phyloP scores from a whole-genome alignment of 805 yeast species.

The Starmerella gropengiesseri region DNA sequence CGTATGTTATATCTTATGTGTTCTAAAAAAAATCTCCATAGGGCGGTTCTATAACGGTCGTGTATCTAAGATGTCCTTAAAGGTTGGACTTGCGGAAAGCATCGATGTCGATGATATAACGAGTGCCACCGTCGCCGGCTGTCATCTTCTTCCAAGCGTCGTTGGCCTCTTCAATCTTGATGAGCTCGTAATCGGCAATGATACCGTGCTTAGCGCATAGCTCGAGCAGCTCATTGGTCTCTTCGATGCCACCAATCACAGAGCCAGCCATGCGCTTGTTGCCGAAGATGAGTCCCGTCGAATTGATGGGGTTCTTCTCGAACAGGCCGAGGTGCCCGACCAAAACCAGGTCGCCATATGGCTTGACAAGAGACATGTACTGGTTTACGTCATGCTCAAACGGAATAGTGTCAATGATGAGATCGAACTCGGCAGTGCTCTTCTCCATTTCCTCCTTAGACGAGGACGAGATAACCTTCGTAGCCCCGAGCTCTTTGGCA shows the following conservation, averaged over 20 bases:
- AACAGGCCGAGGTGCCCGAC: conserved; percentile 51
- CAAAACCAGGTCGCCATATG: conserved; percentile 47
- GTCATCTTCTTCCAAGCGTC: conserved; percentile 16
- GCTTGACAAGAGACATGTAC: conserved; percentile 43
- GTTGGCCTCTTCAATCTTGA: conserved; percentile 35
- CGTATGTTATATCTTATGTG: too few relatives aligned
- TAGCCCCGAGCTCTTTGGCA: conserved; percentile 46
- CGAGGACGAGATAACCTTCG: conserved; percentile 42
- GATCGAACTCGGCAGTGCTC: conserved; percentile 34
- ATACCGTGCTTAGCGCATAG: conserved; percentile 49
- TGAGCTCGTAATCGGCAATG: conserved; percentile 52
- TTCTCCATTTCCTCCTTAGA: conserved; percentile 32
- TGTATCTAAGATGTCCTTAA: too few relatives aligned
- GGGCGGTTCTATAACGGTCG: too few relatives aligned
- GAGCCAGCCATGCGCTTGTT: conserved; percentile 33
- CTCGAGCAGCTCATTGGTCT: conserved; percentile 54
- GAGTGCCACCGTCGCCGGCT: conserved; percentile 14
- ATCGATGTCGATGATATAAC: conserved; percentile 17
- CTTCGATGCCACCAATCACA: conserved; percentile 49
- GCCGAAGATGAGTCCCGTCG: conserved; percentile 40
- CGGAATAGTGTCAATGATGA: conserved; percentile 44
- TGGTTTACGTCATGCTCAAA: conserved; percentile 39
- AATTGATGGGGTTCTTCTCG: conserved; percentile 35
- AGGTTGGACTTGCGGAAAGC: conserved; percentile 3
- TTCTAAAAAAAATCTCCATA: too few relatives aligned